Base-by-base conservation (phyloP, 2,329 filamentous ascomycete genomes). In the Colletotrichum cordylinicola region DNA sequence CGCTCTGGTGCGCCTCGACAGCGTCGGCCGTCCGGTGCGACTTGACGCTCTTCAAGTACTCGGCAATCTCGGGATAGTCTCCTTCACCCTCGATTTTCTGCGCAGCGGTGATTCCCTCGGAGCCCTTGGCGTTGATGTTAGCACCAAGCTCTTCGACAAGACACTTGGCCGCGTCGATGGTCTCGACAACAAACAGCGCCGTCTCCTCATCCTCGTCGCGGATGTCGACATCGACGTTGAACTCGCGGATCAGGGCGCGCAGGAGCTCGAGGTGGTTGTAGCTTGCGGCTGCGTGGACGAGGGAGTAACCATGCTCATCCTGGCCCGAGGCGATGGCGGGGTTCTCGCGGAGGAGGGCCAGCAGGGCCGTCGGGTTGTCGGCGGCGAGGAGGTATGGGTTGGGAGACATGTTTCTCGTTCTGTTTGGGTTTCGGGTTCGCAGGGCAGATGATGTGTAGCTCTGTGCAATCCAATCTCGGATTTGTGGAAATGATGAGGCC, bases 151-250 rank as follows among this genome's bases (percentile, higher is more conserved):
- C 95, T 81, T 98, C 95, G 4, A 98, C 91, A 9, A 99, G 88
- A 68, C 93, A 91, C 80, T 91, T 91, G 24, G 96, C 96, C 58
- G 95, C 93, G 6, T 94, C 93, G 65, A 94, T 88, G 0, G 92
- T 95, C 85, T 99, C 97, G 33, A 93, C 92, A n/a, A 96, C 95
- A 82, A 98, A 99, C 6, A 99, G 88, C n/a, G 96, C 94, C 2
- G 96, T 98, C 86, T 99, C 97, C 72, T 93, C 91, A 83, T 99
- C 97, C 83, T 98, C 95, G 82, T 99, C 97, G 79, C 91, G 91
- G 68, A 98, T 87, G 82, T 98, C 93, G 64, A 96, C 91, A 76
- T 96, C 88, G 29, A 96, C 96, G 15, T 92, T 86, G 85, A 96
- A 95, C 39, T 96, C 94, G 62, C 88, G 88, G 33, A 98, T 89